These are phyloP conservation scores for Paramecium biaurelia DNA, from an alignment of 73 alveolate species.

Conservation along the genomic window DNA sequence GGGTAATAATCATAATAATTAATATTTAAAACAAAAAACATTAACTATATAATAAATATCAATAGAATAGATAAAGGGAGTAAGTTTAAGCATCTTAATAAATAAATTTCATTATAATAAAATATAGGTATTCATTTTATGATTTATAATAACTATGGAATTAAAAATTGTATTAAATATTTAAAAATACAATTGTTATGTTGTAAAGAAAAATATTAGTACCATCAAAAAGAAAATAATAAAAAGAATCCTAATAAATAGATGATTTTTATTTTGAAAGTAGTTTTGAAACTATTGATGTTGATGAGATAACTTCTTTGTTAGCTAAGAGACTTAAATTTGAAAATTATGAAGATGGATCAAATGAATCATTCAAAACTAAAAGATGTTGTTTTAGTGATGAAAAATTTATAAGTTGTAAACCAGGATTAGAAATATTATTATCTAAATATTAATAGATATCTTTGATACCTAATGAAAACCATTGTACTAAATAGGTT, in stretches of 20 bases:
- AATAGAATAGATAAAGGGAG: neutral
- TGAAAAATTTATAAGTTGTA: neutral
- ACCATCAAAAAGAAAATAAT: neutral
- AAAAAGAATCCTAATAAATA: neutral
- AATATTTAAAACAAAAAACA: neutral
- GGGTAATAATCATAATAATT: neutral
- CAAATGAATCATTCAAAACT: neutral
- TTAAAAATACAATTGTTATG: neutral
- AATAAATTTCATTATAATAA: too few species aligned
- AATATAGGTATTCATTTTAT: neutral
- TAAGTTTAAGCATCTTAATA: neutral
- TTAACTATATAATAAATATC: neutral
- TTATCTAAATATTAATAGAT: neutral
- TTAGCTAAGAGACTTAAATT: neutral
- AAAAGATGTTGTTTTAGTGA: neutral
- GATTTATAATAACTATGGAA: neutral
- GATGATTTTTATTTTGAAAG: neutral
- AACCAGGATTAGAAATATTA: neutral
- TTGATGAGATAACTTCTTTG: neutral
- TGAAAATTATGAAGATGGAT: neutral
- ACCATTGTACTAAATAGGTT: neutral
- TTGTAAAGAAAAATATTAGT: neutral
- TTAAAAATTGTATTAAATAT: neutral
- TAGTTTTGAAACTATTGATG: neutral
- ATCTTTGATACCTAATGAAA: neutral